Evolutionary conservation across 371 early-diverging fungal species (phyloP).

Genomic region (Mortierella sp.): DNA sequence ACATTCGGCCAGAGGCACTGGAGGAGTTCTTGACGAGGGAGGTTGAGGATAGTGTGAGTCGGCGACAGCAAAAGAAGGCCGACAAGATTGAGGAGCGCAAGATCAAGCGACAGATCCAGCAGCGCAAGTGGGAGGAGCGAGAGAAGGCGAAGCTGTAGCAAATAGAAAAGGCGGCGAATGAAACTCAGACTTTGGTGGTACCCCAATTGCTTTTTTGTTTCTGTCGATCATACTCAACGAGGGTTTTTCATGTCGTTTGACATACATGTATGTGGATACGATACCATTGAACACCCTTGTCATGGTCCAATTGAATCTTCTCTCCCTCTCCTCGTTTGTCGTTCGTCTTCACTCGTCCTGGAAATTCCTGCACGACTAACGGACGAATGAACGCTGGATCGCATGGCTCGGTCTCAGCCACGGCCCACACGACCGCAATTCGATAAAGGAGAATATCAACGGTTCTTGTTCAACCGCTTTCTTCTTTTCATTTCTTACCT

Average conservation of each 20-base stretch:
- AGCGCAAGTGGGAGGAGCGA: conserved; percentile 34
- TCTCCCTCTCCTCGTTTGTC: too few species aligned
- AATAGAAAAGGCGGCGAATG: too few species aligned
- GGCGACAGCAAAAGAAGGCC: conserved; percentile 67
- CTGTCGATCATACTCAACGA: too few species aligned
- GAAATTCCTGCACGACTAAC: neutral
- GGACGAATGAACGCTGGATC: neutral
- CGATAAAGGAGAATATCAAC: neutral
- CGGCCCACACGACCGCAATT: neutral
- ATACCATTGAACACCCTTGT: too few species aligned
- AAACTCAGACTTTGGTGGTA: too few species aligned
- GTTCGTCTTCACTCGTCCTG: neutral
- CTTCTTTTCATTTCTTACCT: neutral
- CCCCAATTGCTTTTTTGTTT: neutral
- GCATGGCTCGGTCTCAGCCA: neutral
- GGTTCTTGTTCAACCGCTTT: too few species aligned
- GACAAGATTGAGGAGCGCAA: conserved; percentile 63
- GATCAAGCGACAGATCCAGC: conserved; percentile 31
- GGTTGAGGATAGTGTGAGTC: conserved; percentile 46
- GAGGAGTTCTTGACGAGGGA: conserved; percentile 63
- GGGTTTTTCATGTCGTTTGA: too few species aligned
- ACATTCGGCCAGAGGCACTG: conserved; percentile 65
- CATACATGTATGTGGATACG: too few species aligned
- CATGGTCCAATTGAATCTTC: too few species aligned
- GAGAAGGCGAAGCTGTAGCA: conserved; percentile 29